Percentiles rank a stretch among this genome's conserved stretches.
Evolutionary conservation across 1,284 basidiomycete genomes (phyloP).

Genomic region (Trametes sp.): DNA sequence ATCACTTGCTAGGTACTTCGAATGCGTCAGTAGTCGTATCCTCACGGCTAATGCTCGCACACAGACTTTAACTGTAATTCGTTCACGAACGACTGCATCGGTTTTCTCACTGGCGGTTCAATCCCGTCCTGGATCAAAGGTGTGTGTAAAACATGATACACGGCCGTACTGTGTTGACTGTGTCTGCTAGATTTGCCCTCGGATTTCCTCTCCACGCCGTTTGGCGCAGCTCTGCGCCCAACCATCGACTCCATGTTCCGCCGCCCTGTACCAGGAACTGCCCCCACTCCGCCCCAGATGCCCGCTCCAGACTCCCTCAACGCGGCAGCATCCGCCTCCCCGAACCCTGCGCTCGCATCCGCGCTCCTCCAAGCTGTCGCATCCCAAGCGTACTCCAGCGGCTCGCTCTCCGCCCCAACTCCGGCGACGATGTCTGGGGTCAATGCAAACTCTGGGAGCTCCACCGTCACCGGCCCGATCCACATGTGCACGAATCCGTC

Average conservation of each 20-base stretch:
- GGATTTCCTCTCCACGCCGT: slow-evolving; percentile 91
- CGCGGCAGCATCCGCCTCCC: slow-evolving; percentile 42
- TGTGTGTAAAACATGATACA: slow-evolving; percentile 32
- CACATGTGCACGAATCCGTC: slow-evolving; percentile 64
- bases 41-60: slow-evolving; percentile 10
- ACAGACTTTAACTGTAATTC: slow-evolving; percentile 90
- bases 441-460: slow-evolving; percentile 43
- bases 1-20: slow-evolving; percentile 81
- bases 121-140: slow-evolving; percentile 85
- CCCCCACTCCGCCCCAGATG: slow-evolving; percentile 48
- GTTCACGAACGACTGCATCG: slow-evolving; percentile 88
- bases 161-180: background rate
- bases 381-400: slow-evolving; percentile 50
- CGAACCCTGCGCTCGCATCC: slow-evolving; percentile 60
- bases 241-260: slow-evolving; percentile 90
- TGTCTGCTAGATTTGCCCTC: slow-evolving; percentile 75
- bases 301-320: slow-evolving; percentile 41
- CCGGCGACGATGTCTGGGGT: slow-evolving; percentile 34
- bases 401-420: slow-evolving; percentile 37
- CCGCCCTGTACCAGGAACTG: slow-evolving; percentile 53
- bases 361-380: slow-evolving; percentile 73
- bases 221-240: slow-evolving; percentile 86
- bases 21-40: slow-evolving; percentile 1
- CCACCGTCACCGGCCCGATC: slow-evolving; percentile 68
- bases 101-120: slow-evolving; percentile 81